phyloP scores from a whole-genome alignment of 192 early-diverging fungal genomes.

The Podila minutissima region DNA sequence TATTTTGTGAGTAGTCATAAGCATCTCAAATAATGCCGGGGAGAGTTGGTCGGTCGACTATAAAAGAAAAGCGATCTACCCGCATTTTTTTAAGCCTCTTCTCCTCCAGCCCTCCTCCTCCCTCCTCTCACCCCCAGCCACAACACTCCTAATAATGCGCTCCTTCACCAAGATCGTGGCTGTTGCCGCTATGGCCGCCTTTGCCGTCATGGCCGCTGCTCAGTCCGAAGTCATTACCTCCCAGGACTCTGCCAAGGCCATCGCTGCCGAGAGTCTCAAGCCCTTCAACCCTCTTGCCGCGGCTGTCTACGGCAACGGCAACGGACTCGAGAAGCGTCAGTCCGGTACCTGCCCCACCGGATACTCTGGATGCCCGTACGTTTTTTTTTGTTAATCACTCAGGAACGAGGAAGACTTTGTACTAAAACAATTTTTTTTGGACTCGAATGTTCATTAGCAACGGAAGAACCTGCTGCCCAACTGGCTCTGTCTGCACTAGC shows the following conservation, averaged over 20 bases:
- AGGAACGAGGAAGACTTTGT: no score
- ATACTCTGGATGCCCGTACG: neutral
- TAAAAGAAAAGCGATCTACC: neutral
- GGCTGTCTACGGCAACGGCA: neutral
- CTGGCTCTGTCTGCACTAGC: neutral
- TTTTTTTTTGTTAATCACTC: neutral
- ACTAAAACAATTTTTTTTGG: no score
- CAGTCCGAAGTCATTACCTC: neutral
- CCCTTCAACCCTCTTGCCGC: neutral
- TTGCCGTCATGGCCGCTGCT: neutral
- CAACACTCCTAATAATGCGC: neutral
- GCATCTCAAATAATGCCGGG: neutral
- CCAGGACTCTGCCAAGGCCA: neutral
- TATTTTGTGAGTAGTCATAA: neutral
- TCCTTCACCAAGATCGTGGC: neutral
- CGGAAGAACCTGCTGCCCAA: neutral
- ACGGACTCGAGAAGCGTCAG: neutral
- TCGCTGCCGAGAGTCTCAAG: neutral
- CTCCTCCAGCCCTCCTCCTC: neutral
- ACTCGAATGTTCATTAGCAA: neutral
- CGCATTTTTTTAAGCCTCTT: neutral
- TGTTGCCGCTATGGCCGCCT: neutral
- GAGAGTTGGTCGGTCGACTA: neutral
- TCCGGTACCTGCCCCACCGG: neutral
- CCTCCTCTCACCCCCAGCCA: neutral